Percentiles rank a stretch among this genome's conserved stretches.
phyloP scores from a whole-genome alignment of 2,329 filamentous ascomycete genomes.

The Sporothrix protearum region DNA sequence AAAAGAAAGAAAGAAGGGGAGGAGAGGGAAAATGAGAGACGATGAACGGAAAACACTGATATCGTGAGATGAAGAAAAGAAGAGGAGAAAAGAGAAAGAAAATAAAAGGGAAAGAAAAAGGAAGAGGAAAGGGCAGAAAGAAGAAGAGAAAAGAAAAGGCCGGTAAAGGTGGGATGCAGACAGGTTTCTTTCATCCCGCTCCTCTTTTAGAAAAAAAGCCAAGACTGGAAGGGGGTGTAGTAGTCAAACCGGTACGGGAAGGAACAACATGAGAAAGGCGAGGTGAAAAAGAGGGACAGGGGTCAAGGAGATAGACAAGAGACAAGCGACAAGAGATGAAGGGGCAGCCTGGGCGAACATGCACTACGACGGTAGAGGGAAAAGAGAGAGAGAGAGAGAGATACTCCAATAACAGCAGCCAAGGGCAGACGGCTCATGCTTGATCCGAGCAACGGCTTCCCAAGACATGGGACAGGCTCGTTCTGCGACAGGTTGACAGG shows the following conservation, averaged over 20 bases:
- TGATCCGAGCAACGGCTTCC: conserved; percentile 14
- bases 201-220: not conserved
- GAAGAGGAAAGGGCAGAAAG: not conserved
- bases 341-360: not conserved
- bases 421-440: conserved; percentile 9
- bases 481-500: conserved; percentile 11
- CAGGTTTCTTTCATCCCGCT: not conserved
- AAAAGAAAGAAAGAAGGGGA: conserved; percentile 21
- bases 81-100: not conserved
- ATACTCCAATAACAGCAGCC: no score
- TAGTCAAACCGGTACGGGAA: conserved; percentile 7
- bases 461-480: not conserved
- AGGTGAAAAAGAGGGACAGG: not conserved
- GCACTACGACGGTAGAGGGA: not conserved
- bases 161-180: not conserved
- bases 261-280: not conserved
- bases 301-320: not conserved
- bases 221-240: conserved; percentile 1
- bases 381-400: not conserved
- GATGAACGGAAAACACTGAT: conserved; percentile 13
- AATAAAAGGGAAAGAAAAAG: not conserved
- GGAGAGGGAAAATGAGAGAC: conserved; percentile 13
- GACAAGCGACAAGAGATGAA: not conserved
- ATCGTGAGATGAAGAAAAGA: conserved; percentile 19
- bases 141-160: not conserved